Conservation (phyloP, 257 asterid species). For the Solanum gracilifrons region DNA sequence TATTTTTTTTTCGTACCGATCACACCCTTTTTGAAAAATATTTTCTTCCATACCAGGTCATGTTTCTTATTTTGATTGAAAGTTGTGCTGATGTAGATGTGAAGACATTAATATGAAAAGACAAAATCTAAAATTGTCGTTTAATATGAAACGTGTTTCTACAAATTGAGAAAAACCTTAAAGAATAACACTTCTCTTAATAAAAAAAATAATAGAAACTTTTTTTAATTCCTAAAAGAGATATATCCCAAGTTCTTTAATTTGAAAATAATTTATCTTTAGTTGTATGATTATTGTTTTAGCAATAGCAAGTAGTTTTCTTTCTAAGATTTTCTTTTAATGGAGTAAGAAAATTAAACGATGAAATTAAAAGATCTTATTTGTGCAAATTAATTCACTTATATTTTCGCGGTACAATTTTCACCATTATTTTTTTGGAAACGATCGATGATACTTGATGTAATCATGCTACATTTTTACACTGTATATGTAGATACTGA, state of each 20-base stretch:
- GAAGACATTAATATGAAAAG: background rate
- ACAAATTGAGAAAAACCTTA: background rate
- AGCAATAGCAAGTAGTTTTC: too few species aligned
- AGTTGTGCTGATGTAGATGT: background rate
- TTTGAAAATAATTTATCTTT: too few species aligned
- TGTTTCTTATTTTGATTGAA: background rate
- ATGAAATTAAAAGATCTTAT: too few species aligned
- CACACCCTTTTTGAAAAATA: background rate
- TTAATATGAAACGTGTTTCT: background rate
- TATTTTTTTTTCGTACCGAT: rapidly evolving
- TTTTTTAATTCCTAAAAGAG: background rate
- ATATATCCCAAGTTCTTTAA: background rate
- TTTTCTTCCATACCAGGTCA: background rate
- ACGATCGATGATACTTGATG: background rate
- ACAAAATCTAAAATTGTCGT: background rate
- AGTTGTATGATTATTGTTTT: too few species aligned
- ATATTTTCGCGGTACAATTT: too few species aligned
- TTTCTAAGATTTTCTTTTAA: background rate
- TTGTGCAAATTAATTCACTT: background rate
- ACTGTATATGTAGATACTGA: too few species aligned
- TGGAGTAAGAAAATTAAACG: too few species aligned
- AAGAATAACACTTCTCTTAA: background rate
- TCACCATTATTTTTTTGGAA: too few species aligned
- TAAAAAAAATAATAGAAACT: background rate
- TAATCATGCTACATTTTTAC: background rate